phyloP scores from a whole-genome alignment of 805 yeast species.

The Yarrowia phangngaensis region DNA sequence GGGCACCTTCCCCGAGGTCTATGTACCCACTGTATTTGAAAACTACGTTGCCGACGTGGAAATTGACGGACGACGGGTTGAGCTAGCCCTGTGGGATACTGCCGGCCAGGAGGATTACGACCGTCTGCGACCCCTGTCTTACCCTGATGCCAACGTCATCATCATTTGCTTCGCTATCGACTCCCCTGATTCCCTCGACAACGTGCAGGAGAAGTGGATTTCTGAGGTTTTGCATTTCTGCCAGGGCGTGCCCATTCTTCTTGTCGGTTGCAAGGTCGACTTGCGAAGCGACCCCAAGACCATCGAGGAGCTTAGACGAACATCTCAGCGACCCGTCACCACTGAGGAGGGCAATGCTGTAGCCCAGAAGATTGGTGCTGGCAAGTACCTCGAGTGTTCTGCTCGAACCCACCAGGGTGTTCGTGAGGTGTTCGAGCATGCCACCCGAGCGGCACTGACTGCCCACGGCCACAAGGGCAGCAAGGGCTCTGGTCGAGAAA shows the following conservation, averaged over 20 bases:
- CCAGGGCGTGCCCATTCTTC: slow-evolving; percentile 86
- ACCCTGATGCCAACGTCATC: slow-evolving; percentile 89
- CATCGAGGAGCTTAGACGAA: slow-evolving; percentile 66
- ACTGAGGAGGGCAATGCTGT: slow-evolving; percentile 79
- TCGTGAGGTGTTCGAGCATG: slow-evolving; percentile 86
- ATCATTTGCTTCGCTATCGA: slow-evolving; percentile 88
- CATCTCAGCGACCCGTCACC: slow-evolving; percentile 76
- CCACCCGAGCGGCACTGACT: slow-evolving; percentile 84
- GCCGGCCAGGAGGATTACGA: slow-evolving; percentile 98
- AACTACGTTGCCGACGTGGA: slow-evolving; percentile 97
- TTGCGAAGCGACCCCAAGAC: slow-evolving; percentile 78
- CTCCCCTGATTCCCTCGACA: slow-evolving; percentile 86
- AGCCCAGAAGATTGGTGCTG: slow-evolving; percentile 85
- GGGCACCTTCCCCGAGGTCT: slow-evolving; percentile 90
- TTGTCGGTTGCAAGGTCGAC: slow-evolving; percentile 90
- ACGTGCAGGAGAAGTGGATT: slow-evolving; percentile 94
- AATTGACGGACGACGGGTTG: slow-evolving; percentile 86
- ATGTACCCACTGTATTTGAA: slow-evolving; percentile 95
- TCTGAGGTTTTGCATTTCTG: slow-evolving; percentile 91
- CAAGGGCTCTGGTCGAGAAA: slow-evolving; percentile 34
- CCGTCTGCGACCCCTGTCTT: slow-evolving; percentile 83
- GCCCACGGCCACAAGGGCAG: slow-evolving; percentile 44
- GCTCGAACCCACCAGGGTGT: slow-evolving; percentile 90
- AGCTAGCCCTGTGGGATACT: slow-evolving; percentile 95
- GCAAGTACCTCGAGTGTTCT: slow-evolving; percentile 84